Evolutionary conservation across 768 basidiomycete genomes (phyloP), one percentile per base, ranked within the genome.

Genomic region (Steccherinum ochraceum): DNA sequence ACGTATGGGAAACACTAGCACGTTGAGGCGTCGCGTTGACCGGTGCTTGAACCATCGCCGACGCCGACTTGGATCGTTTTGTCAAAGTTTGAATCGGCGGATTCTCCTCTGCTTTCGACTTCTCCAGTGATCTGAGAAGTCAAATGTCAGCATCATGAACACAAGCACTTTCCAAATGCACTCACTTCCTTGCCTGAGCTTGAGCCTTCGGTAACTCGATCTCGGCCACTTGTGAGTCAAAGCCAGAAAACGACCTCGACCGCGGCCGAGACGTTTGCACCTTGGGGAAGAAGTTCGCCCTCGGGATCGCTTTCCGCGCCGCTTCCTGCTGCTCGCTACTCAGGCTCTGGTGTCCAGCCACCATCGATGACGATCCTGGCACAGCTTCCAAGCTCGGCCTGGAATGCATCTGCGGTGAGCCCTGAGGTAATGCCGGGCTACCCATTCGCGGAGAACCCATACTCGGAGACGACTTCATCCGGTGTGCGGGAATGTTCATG

Each of bases 231-330:
- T 64, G 57, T 3, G 73, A 69, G 46, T 80, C 77, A 64, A 89
- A 84, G 2, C 79, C 84, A 7, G 87, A 89, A 61, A 91, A 91
- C 19, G 86, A 89, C 46, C 87, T 65, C 3, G 89, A 89, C 4
- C 78, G 67, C 12, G 76, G 78, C 4, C 89, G 68, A 7, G 69
- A 58, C 2, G 71, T 71, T 5, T 73, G 70, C 7, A 69, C 71
- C 50, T 75, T 74, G 0, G 88, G 86, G 51, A 79, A 72, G 59
- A 89, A 88, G 44, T 84, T 83, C 0, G 83, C 71, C 12, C 84
- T 65, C 0, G 78, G 83, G 23, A 86, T 52, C 27, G 49, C 42
- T 24, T 52, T 55, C 24, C 46, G 53, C 5, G 39, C 19, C 24
- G 24, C 46, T 19, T 5, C 24, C 27, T 27, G 23, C 35, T 30